These are phyloP conservation scores for Tuber melanosporum DNA, from an alignment of 495 filamentous ascomycete species.

Conservation along the genomic window DNA sequence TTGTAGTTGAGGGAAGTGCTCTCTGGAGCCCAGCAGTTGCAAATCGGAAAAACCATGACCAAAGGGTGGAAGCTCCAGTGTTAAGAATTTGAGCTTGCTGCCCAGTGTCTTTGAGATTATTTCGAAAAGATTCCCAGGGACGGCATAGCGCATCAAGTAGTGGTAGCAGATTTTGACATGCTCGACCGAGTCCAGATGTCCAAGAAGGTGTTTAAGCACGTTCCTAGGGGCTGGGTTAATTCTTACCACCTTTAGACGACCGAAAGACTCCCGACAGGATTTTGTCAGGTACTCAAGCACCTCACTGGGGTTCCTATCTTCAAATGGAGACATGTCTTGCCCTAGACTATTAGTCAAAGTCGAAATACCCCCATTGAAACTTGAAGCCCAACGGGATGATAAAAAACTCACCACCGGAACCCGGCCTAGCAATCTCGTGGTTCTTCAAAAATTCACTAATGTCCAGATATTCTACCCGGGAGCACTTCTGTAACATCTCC, in stretches of 20 bases:
- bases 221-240: not conserved
- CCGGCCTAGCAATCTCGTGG: not conserved
- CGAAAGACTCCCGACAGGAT: not conserved
- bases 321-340: not conserved
- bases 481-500: not conserved
- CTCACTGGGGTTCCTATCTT: slow-evolving; percentile 4
- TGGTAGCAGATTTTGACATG: slow-evolving; percentile 1
- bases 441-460: slow-evolving; percentile 1
- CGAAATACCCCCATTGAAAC: not conserved
- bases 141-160: not conserved
- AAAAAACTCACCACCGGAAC: not conserved
- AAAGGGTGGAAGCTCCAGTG: not conserved
- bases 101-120: not conserved
- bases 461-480: not conserved
- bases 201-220: not conserved
- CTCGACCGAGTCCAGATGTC: not conserved
- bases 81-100: not conserved
- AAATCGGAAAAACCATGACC: not conserved
- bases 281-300: not conserved
- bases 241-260: not conserved
- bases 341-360: not conserved
- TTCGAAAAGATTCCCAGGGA: not conserved
- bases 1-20: not conserved
- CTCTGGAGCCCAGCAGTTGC: not conserved
- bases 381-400: not conserved